Conservation (phyloP, 2,329 filamentous ascomycete species). For the Cryphonectria radicalis region DNA sequence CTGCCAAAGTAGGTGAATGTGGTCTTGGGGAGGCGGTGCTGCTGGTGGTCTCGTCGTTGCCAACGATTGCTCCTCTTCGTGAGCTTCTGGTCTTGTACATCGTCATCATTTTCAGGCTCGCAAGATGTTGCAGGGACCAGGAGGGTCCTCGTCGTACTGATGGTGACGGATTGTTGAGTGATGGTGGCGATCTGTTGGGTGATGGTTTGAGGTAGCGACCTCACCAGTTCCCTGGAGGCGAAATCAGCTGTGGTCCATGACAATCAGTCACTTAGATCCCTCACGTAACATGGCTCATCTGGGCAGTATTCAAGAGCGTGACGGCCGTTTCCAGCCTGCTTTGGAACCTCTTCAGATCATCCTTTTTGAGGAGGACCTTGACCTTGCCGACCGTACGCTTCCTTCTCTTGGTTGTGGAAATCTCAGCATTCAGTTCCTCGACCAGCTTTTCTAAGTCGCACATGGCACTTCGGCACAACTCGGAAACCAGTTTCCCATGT, state of each 20-base stretch:
- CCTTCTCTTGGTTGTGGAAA: not conserved
- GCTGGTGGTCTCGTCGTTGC: not conserved
- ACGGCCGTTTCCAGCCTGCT: conserved; percentile 7
- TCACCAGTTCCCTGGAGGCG: not conserved
- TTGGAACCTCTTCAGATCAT: conserved; percentile 1
- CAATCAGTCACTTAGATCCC: not conserved
- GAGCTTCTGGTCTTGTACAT: not conserved
- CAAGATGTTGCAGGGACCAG: not conserved
- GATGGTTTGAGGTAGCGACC: not conserved
- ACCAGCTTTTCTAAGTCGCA: conserved; percentile 29
- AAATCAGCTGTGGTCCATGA: not conserved
- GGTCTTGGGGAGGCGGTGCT: not conserved
- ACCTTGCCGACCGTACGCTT: not conserved
- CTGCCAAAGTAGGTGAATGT: not conserved
- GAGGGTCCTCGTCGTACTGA: not conserved
- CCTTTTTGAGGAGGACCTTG: conserved; percentile 16
- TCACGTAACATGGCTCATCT: not conserved
- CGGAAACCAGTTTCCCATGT: conserved; percentile 26
- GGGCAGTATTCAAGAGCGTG: not conserved
- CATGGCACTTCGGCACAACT: conserved; percentile 34
- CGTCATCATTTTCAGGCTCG: fast-evolving
- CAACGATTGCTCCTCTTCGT: not conserved
- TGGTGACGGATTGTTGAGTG: not conserved
- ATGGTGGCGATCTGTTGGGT: not conserved
- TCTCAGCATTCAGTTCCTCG: conserved; percentile 27